Percentiles rank a stretch among this genome's conserved stretches.
Conservation (phyloP, 164 flowering plant genomes). For the Sedum album region DNA sequence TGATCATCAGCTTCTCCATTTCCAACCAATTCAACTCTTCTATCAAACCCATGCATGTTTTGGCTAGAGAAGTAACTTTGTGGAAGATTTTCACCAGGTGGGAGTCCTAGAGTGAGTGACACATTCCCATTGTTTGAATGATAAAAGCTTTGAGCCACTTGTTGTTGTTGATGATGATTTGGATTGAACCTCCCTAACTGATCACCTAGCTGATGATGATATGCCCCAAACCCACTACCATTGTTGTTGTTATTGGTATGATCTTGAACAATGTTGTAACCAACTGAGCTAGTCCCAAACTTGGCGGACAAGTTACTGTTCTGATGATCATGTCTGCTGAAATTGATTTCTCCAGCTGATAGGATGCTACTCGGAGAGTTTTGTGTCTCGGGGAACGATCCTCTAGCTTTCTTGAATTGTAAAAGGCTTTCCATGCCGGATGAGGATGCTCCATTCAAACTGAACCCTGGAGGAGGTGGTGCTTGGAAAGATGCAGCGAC, state of each 20-base stretch:
- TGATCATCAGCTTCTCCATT: constrained; percentile 17
- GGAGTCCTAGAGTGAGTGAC: constrained; percentile 53
- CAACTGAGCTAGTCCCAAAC: not conserved
- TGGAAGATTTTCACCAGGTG: constrained; percentile 32
- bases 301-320: not conserved
- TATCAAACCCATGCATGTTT: constrained; percentile 25
- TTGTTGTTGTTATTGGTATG: not conserved
- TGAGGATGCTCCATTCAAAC: constrained; percentile 15
- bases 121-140: constrained; percentile 25
- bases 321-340: not conserved
- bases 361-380: constrained; percentile 22
- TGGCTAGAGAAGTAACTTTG: constrained; percentile 26
- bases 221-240: constrained; percentile 5
- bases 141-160: constrained; percentile 22
- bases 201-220: constrained; percentile 6
- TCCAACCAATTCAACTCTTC: constrained; percentile 26
- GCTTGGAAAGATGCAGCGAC: not conserved
- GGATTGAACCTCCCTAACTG: constrained; percentile 21
- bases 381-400: constrained; percentile 14
- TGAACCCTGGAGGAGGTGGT: not conserved
- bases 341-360: constrained; percentile 13
- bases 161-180: constrained; percentile 26
- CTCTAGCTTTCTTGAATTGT: constrained; percentile 23
- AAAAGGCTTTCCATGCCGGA: constrained; percentile 17
- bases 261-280: not conserved